Evolutionary conservation across 306 rosid species (phyloP).

Genomic region (Medicago ruthenica): DNA sequence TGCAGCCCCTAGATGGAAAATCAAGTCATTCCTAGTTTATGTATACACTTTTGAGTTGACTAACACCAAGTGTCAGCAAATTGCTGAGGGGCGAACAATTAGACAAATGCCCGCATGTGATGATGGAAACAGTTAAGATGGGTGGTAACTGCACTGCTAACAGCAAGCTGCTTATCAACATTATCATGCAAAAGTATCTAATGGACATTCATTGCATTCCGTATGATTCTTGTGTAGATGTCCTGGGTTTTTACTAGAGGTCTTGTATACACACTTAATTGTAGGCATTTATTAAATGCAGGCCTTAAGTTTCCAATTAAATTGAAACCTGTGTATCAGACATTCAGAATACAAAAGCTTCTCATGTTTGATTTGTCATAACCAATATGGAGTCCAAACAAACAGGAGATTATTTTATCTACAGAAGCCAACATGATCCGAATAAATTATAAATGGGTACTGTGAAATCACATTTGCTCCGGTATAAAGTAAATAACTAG

Average conservation of each 20-base stretch:
- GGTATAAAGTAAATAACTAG: conserved; percentile 21
- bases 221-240: conserved; percentile 33
- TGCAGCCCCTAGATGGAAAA: conserved; percentile 37
- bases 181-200: conserved; percentile 13
- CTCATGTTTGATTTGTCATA: conserved; percentile 23
- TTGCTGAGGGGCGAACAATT: conserved; percentile 8
- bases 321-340: conserved; percentile 21
- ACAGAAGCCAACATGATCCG: neutral
- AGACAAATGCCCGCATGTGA: no score
- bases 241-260: conserved; percentile 28
- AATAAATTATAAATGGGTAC: neutral
- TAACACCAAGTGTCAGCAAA: conserved; percentile 1
- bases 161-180: conserved; percentile 1
- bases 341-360: neutral
- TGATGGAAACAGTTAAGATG: conserved; percentile 12
- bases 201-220: neutral
- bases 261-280: conserved; percentile 35
- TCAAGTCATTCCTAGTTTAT: conserved; percentile 38
- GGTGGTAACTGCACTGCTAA: conserved; percentile 4
- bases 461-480: conserved; percentile 5
- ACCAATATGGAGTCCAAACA: neutral
- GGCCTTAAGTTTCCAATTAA: neutral
- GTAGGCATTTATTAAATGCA: conserved; percentile 26
- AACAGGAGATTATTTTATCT: conserved; percentile 5
- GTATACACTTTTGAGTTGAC: neutral